Evolutionary conservation across 768 basidiomycete genomes (phyloP).

Genomic region (Thelephora aurantiotincta): DNA sequence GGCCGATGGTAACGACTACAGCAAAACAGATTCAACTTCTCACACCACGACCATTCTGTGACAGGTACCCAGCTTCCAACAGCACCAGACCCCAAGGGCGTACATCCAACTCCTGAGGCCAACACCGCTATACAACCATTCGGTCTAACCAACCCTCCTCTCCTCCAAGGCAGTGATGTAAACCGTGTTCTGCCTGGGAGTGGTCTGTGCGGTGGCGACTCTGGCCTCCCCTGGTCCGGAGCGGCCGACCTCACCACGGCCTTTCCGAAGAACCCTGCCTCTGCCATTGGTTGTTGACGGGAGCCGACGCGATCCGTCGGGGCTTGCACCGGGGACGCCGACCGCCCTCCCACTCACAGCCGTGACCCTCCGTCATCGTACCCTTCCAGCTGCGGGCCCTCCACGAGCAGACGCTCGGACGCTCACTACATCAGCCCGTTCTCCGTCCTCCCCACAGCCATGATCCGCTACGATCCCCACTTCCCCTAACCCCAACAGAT

Average conservation of each 20-base stretch:
- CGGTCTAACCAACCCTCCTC: constrained; percentile 51
- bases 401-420: constrained; percentile 6
- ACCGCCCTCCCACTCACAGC: constrained; percentile 20
- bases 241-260: constrained; percentile 44
- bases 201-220: constrained; percentile 22
- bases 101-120: constrained; percentile 90
- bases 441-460: constrained; percentile 42
- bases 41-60: too few relatives aligned
- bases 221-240: constrained; percentile 21
- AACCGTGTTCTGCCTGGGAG: constrained; percentile 36
- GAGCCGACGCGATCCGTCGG: constrained; percentile 45
- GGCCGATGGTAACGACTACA: too few relatives aligned
- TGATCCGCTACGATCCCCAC: constrained; percentile 31
- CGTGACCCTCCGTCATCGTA: constrained; percentile 37
- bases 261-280: constrained; percentile 73
- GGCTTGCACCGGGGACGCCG: constrained; percentile 62
- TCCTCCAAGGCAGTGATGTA: constrained; percentile 36
- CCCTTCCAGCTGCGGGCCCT: constrained; percentile 31
- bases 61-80: too few relatives aligned
- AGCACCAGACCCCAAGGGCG: too few relatives aligned
- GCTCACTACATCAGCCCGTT: constrained; percentile 56
- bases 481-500: constrained; percentile 35
- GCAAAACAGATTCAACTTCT: too few relatives aligned
- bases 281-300: constrained; percentile 75
- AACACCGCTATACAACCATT: constrained; percentile 59